These are phyloP conservation scores for Brasilioporus rufonigricans DNA, from an alignment of 768 basidiomycete species.

Conservation along the genomic window DNA sequence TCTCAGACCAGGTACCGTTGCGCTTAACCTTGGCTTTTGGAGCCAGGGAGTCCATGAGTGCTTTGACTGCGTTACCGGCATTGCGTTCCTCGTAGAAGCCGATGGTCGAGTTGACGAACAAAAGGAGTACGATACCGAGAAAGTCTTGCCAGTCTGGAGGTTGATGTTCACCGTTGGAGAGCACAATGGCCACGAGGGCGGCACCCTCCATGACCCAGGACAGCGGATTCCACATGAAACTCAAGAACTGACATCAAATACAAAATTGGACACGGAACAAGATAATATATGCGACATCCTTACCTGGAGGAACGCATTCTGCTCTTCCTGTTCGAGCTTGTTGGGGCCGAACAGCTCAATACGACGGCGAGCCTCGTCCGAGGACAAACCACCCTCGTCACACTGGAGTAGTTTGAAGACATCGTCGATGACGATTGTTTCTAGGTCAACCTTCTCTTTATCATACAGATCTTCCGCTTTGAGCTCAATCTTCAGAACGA, in stretches of 20 bases:
- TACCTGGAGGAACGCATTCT: slow-evolving; percentile 88
- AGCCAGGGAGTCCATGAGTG: slow-evolving; percentile 98
- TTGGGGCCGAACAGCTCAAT: slow-evolving; percentile 94
- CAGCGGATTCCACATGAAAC: slow-evolving; percentile 99
- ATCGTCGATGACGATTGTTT: slow-evolving; percentile 94
- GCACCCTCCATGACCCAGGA: slow-evolving; percentile 99
- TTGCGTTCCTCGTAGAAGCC: slow-evolving; percentile 98
- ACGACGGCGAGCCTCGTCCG: slow-evolving; percentile 78
- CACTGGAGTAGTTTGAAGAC: slow-evolving; percentile 96
- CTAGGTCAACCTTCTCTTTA: slow-evolving; percentile 98
- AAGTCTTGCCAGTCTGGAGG: slow-evolving; percentile 98
- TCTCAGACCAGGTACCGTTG: slow-evolving; percentile 79
- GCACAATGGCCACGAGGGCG: slow-evolving; percentile 88
- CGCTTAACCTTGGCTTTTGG: slow-evolving; percentile 97
- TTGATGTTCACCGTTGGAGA: slow-evolving; percentile 85
- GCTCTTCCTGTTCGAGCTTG: slow-evolving; percentile 88
- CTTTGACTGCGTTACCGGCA: slow-evolving; percentile 98
- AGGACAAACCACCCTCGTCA: slow-evolving; percentile 71
- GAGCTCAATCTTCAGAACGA: slow-evolving; percentile 61
- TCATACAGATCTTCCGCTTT: slow-evolving; percentile 94
- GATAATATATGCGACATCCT: slow-evolving; percentile 5
- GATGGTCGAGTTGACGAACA: slow-evolving; percentile 93
- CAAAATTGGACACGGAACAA: background rate
- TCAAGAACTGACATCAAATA: slow-evolving; percentile 58
- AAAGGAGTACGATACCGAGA: slow-evolving; percentile 88